These are phyloP conservation scores for Aschersonia sp. DNA, from an alignment of 2,329 filamentous ascomycete species.

Conservation along the genomic window DNA sequence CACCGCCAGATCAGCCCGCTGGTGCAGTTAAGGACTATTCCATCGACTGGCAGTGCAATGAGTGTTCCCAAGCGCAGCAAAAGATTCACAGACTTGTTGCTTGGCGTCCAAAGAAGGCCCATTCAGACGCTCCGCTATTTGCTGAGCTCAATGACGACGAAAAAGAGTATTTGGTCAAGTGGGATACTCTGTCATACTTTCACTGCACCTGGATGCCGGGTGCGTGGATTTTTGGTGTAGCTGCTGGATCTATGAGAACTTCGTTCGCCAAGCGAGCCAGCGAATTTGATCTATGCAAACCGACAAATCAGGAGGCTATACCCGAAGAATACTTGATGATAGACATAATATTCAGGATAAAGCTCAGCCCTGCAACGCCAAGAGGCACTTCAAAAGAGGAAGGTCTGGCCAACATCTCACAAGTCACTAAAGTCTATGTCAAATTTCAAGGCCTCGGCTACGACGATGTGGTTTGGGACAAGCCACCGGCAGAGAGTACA, in stretches of 20 bases:
- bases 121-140: conserved; percentile 16
- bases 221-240: conserved; percentile 71
- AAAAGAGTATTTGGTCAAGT: conserved; percentile 90
- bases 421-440: conserved; percentile 62
- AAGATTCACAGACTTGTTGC: conserved; percentile 73
- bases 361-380: conserved; percentile 32
- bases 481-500: conserved; percentile 53
- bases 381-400: conserved; percentile 46
- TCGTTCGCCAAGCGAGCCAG: conserved; percentile 62
- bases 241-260: conserved; percentile 47
- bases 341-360: conserved; percentile 79
- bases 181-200: conserved; percentile 67
- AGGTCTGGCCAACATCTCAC: conserved; percentile 55
- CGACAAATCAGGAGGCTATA: conserved; percentile 64
- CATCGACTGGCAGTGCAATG: conserved; percentile 63
- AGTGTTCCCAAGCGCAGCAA: conserved; percentile 49
- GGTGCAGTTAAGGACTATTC: conserved; percentile 61
- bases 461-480: conserved; percentile 83
- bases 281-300: conserved; percentile 43
- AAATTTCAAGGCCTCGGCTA: conserved; percentile 91
- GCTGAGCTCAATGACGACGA: conserved; percentile 44
- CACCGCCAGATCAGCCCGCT: conserved; percentile 16
- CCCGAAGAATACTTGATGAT: conserved; percentile 74
- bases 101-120: conserved; percentile 52
- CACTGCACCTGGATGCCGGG: conserved; percentile 80